Evolutionary conservation across 495 filamentous ascomycete genomes (phyloP), one percentile per base, ranked within the genome.

Genomic region (Annulohypoxylon nitens): DNA sequence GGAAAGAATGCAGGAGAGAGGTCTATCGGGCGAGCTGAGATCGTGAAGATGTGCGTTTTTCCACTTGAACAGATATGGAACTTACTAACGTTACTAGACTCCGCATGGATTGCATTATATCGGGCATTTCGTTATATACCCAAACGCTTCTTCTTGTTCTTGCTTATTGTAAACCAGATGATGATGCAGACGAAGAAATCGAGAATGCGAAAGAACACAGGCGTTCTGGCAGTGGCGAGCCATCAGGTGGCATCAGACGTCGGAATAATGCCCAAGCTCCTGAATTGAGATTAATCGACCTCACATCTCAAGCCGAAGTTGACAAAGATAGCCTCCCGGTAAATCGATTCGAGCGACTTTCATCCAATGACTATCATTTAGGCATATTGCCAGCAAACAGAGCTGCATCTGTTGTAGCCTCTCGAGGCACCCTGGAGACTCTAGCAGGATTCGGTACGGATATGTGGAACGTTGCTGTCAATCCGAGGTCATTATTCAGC

Each of bases 101-200:
- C 82, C 91, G 93, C 75, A 95, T 95, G 73, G 96, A 98, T 84
- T 98, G 97, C 83, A 93, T 95, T 71, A 92, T 99, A 86, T 97
- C 95, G 80, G 96, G 97, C 78, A 91, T 99, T 78, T 94, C 96
- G 70, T 86, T 99, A 82, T 98, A 98, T 90, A 97, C 93, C 79
- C 94, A 95, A 74, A 94, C 89, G 74, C 85, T 97, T 60, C 86
- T 99, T 81, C 87, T 97, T 69, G 89, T 98, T 74, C 91, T 99
- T 85, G 94, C 94, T 77, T 96, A 95, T 79, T 88, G 94, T 65
- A 91, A 91, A 64, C 84, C 87, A 11, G 89, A 90, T 10, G 89
- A 91, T n/a, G 85, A 88, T 10, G 88, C 90, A n/a, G 79, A 88
- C 0, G 72, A 81, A 7, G 78, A 81, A 37, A 10, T 43, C 1